Conservation (phyloP, 129 eudicot genomes). For the Dittrichia graveolens region DNA sequence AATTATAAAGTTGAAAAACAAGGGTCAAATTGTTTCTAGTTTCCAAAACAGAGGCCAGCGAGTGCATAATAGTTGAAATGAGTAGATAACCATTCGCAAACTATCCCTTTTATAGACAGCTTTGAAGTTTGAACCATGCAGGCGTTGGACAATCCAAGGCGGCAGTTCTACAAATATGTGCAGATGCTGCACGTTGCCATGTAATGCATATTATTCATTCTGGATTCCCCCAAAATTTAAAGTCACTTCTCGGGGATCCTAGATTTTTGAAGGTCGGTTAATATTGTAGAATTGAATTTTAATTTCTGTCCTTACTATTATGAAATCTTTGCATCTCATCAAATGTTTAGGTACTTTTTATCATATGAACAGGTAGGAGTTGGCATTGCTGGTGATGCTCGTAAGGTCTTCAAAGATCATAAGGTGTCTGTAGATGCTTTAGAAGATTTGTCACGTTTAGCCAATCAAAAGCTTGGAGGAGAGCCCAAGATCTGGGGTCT, state of each 20-base stretch:
- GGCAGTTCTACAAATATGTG: slow-evolving; percentile 89
- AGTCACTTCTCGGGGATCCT: slow-evolving; percentile 68
- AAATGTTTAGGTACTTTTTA: slow-evolving; percentile 1
- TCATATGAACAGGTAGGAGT: slow-evolving; percentile 64
- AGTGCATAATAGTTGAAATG: no score
- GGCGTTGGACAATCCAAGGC: slow-evolving; percentile 70
- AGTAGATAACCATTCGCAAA: background rate
- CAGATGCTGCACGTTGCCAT: slow-evolving; percentile 53
- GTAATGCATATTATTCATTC: slow-evolving; percentile 84
- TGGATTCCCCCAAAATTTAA: slow-evolving; percentile 67
- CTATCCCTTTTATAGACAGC: slow-evolving; percentile 7
- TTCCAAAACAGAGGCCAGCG: no score
- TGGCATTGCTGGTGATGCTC: slow-evolving; percentile 71
- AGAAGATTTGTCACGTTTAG: slow-evolving; percentile 66
- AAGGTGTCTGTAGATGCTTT: slow-evolving; percentile 54
- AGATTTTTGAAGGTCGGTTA: slow-evolving; percentile 53
- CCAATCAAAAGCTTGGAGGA: slow-evolving; percentile 73
- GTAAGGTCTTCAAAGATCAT: slow-evolving; percentile 63
- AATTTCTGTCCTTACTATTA: background rate
- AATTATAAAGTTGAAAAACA: no score
- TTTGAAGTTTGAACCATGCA: slow-evolving; percentile 47
- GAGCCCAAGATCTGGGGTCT: slow-evolving; percentile 63
- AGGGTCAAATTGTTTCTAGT: no score
- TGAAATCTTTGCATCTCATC: background rate
- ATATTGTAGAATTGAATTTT: background rate